Evolutionary conservation across 2,329 filamentous ascomycete species (phyloP), one percentile per base, ranked within the genome.

Genomic region (Xylaria polymorpha): DNA sequence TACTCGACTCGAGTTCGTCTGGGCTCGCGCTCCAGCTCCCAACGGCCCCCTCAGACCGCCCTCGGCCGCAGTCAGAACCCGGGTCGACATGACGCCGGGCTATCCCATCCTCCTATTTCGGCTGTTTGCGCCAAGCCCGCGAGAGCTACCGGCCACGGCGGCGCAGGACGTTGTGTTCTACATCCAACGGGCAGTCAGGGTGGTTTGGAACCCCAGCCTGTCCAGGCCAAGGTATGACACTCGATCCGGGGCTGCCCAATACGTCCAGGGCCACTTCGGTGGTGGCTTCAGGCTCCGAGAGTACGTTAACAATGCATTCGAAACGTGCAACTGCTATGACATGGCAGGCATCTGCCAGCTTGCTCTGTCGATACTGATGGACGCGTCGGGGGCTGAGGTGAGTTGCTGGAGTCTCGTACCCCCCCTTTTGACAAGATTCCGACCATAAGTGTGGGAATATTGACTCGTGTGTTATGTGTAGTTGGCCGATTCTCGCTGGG

Each of bases 91-190:
- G 46, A 29, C 20, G 20, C 46, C 46, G 20, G 46, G 46, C 20
- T 50, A 50, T 50, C 46, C 46, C 46, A 50, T 50, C n/a, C 46
- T 50, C 46, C 46, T 50, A 29, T 50, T 50, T 50, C 46, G 46
- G 46, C 46, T 50, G 46, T 50, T 50, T 50, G 46, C 46, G 46
- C 46, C 46, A 29, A 50, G 46, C 46, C 46, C 46, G 20, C 20
- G 46, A 50, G 46, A 50, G 20, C 46, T 50, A 29, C 46, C 46
- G 46, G 46, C 20, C 20, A 50, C 20, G 46, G 20, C 46, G 46
- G 46, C 46, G 20, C 46, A 50, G 46, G 46, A 50, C 46, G 46
- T 50, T 29, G 20, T 50, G 46, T 50, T 50, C 46, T 50, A 50
- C 46, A 50, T 50, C 46, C 46, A 50, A 29, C 46, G 46, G 46